Conservation (phyloP, 352 stramenopile species). For the Phytopythium litorale region DNA sequence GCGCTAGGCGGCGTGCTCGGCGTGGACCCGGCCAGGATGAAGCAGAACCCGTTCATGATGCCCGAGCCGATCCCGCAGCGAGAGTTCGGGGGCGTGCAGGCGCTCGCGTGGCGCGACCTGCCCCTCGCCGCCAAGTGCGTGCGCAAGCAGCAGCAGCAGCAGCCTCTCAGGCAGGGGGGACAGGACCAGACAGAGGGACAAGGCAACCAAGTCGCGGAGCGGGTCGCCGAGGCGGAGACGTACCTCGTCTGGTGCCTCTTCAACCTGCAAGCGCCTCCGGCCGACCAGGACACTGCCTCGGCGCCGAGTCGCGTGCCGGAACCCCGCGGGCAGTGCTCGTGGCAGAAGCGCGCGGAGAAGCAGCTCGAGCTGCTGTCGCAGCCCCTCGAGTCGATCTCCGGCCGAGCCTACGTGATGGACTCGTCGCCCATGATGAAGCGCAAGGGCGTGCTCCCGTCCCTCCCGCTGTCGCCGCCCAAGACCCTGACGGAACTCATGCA, state of each 20-base stretch:
- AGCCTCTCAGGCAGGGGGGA: slow-evolving; percentile 1
- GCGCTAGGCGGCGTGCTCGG: slow-evolving; percentile 46
- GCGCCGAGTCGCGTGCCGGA: not conserved
- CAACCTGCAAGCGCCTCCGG: slow-evolving; percentile 25
- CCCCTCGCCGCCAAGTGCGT: slow-evolving; percentile 12
- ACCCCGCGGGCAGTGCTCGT: slow-evolving; percentile 13
- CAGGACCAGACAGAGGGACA: not conserved
- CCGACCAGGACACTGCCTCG: not conserved
- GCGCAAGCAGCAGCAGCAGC: slow-evolving; percentile 1
- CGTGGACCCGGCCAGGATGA: slow-evolving; percentile 51
- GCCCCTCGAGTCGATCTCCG: slow-evolving; percentile 50
- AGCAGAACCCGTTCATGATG: slow-evolving; percentile 87
- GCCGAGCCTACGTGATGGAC: slow-evolving; percentile 57
- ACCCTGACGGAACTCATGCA: slow-evolving; percentile 59
- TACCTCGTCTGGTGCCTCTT: slow-evolving; percentile 68
- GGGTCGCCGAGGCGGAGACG: slow-evolving; percentile 45
- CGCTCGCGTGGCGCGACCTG: slow-evolving; percentile 21
- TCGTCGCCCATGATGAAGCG: slow-evolving; percentile 76
- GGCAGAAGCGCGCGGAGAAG: slow-evolving; percentile 63
- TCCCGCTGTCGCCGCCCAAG: slow-evolving; percentile 54
- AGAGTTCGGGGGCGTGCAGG: slow-evolving; percentile 34
- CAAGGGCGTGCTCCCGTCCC: slow-evolving; percentile 53
- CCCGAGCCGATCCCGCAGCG: slow-evolving; percentile 56
- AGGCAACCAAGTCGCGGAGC: slow-evolving; percentile 27
- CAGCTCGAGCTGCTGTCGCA: slow-evolving; percentile 67